Evolutionary conservation across 345 rosid genomes (phyloP), one percentile per base, ranked within the genome.

Genomic region (Eucalyptus lansdowneana): DNA sequence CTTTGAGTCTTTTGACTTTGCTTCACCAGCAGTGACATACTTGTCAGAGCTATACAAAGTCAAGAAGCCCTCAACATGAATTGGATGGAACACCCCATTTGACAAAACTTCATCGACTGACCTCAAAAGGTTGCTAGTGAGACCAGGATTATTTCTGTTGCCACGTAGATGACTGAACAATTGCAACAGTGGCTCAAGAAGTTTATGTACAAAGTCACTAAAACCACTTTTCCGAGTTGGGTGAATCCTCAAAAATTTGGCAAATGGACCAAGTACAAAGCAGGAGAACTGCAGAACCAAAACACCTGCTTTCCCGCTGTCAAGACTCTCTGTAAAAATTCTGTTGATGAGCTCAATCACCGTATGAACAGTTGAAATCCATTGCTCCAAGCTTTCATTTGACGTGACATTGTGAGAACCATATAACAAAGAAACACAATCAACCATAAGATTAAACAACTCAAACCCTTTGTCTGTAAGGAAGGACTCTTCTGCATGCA

Each of bases 41-140:
- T 91, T 97, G 88, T 93, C 94, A 47, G 90, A 62, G 91, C 93
- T 92, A 9, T 89, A 92, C 91, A 97, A 94, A 90, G 92, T 92
- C 87, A 97, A 90, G 90, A 97, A 97, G 76, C 98, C 99, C 93
- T 96, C 98, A 80, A 96, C 89, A 87, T 98, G 99, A 47, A 90
- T 89, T 56, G 97, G 93, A 91, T 98, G 97, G 92, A 96, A 97
- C 89, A 97, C 86, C 87, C 96, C 99, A 44, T 93, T 93, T 87
- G 95, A 93, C 86, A 97, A 89, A 88, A 95, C 95, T 83, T 95
- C 97, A 92, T 94, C 94, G 85, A 93, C 92, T 91, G 93, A 89
- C 93, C 90, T 90, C 88, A 94, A 65, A 90, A 97, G 92, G 50
- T 90, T 91, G 90, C 88, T 89, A 45, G 88, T 86, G 86, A 50